Evolutionary conservation across 805 yeast genomes (phyloP).

Genomic region (Teunomyces aglyptinius): DNA sequence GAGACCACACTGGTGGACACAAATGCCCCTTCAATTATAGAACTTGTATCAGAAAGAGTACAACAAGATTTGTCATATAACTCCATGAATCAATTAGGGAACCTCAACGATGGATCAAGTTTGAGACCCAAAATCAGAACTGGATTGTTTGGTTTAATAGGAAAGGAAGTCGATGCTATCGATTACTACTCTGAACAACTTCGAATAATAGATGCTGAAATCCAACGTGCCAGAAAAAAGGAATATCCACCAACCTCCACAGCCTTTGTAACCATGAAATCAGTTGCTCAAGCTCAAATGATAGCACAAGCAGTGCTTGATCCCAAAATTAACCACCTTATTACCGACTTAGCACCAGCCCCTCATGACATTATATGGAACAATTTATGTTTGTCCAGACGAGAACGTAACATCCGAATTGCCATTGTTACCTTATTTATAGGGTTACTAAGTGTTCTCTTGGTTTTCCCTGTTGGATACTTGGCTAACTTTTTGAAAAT

Average conservation of each 20-base stretch:
- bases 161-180: slow-evolving; percentile 77
- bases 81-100: slow-evolving; percentile 17
- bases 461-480: slow-evolving; percentile 81
- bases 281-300: slow-evolving; percentile 95
- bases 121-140: slow-evolving; percentile 61
- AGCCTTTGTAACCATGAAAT: slow-evolving; percentile 92
- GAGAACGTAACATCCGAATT: slow-evolving; percentile 63
- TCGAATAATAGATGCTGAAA: slow-evolving; percentile 67
- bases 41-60: slow-evolving; percentile 26
- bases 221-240: slow-evolving; percentile 58
- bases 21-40: slow-evolving; percentile 17
- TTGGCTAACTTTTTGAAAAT: slow-evolving; percentile 78
- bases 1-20: slow-evolving; percentile 6
- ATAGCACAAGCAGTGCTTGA: slow-evolving; percentile 93
- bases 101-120: slow-evolving; percentile 24
- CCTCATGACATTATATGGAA: slow-evolving; percentile 96
- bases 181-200: slow-evolving; percentile 69
- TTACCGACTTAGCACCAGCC: slow-evolving; percentile 87
- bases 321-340: slow-evolving; percentile 80
- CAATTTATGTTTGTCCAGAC: slow-evolving; percentile 76
- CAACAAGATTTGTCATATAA: slow-evolving; percentile 13
- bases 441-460: slow-evolving; percentile 64
- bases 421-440: slow-evolving; percentile 65
- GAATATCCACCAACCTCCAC: slow-evolving; percentile 83
- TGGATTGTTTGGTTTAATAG: slow-evolving; percentile 63